These are phyloP conservation scores for Termitomyces sp. DNA, from an alignment of 768 basidiomycete species.

Conservation along the genomic window DNA sequence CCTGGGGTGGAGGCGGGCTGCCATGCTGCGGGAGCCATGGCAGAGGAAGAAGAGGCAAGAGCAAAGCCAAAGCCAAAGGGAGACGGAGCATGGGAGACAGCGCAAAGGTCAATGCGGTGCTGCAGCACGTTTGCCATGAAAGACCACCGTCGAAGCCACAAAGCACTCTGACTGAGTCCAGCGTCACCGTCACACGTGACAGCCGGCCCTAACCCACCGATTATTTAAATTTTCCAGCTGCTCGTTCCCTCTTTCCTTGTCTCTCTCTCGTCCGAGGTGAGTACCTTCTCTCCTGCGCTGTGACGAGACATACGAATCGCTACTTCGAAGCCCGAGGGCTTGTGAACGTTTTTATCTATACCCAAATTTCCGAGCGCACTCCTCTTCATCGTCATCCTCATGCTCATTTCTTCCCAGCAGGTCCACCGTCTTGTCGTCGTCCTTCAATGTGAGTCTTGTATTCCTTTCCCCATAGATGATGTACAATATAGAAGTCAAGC, in stretches of 20 bases:
- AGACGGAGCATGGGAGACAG: slow-evolving; percentile 59
- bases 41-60: slow-evolving; percentile 42
- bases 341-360: slow-evolving; percentile 70
- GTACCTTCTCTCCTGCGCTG: slow-evolving; percentile 25
- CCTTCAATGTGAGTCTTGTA: slow-evolving; percentile 27
- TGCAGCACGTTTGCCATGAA: slow-evolving; percentile 73
- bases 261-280: slow-evolving; percentile 30
- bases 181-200: slow-evolving; percentile 2
- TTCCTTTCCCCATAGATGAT: slow-evolving; percentile 42
- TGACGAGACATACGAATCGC: slow-evolving; percentile 83
- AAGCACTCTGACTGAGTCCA: too few relatives aligned
- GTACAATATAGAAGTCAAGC: slow-evolving; percentile 88
- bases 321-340: slow-evolving; percentile 77
- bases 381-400: slow-evolving; percentile 11
- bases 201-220: slow-evolving; percentile 36
- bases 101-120: slow-evolving; percentile 52
- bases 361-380: slow-evolving; percentile 85
- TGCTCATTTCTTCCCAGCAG: slow-evolving; percentile 11
- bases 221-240: slow-evolving; percentile 9
- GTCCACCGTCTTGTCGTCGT: neutral
- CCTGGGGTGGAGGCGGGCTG: slow-evolving; percentile 44
- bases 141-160: too few relatives aligned
- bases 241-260: slow-evolving; percentile 16
- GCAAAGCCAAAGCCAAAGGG: slow-evolving; percentile 77
- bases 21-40: slow-evolving; percentile 45